Evolutionary conservation across 108 stramenopile genomes (phyloP).

Genomic region (Cyclotella choctawhatcheeana): DNA sequence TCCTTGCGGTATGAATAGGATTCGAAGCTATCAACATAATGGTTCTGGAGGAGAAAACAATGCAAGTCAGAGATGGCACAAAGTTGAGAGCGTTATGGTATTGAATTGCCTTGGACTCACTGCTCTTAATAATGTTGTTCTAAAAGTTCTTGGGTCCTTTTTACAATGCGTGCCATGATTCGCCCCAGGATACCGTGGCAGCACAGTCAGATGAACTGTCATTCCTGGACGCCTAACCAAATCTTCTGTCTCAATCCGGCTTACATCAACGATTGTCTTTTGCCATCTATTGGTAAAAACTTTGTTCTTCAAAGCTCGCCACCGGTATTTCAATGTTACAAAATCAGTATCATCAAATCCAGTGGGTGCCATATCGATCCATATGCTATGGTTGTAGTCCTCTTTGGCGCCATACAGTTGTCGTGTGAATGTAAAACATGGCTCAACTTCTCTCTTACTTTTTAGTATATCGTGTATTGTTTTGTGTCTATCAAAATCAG

Average conservation of each 20-base stretch:
- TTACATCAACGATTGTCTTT: constrained; percentile 68
- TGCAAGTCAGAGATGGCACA: neutral
- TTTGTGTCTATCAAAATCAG: constrained; percentile 8
- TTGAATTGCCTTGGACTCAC: neutral
- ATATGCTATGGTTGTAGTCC: neutral
- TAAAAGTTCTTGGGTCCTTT: neutral
- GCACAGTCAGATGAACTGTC: constrained; percentile 27
- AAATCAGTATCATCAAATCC: constrained; percentile 53
- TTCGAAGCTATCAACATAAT: constrained; percentile 64
- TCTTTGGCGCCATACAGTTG: constrained; percentile 35
- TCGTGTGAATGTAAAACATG: constrained; percentile 38
- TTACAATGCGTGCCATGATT: constrained; percentile 13
- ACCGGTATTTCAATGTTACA: constrained; percentile 57
- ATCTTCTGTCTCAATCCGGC: constrained; percentile 50
- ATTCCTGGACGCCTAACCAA: constrained; percentile 16
- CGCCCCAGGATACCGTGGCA: no score
- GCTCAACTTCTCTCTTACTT: neutral
- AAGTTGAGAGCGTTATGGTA: neutral
- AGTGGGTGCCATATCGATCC: constrained; percentile 8
- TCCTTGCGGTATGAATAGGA: constrained; percentile 71
- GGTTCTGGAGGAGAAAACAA: constrained; percentile 54
- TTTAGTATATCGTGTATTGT: constrained; percentile 11
- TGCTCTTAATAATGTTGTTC: constrained; percentile 9
- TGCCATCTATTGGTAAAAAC: constrained; percentile 53
- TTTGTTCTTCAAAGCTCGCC: constrained; percentile 40